A percentile compares a stretch with the other conserved stretches of the same genome.
Evolutionary conservation across 345 rosid species (phyloP).

Genomic region (Pistacia integerrima): DNA sequence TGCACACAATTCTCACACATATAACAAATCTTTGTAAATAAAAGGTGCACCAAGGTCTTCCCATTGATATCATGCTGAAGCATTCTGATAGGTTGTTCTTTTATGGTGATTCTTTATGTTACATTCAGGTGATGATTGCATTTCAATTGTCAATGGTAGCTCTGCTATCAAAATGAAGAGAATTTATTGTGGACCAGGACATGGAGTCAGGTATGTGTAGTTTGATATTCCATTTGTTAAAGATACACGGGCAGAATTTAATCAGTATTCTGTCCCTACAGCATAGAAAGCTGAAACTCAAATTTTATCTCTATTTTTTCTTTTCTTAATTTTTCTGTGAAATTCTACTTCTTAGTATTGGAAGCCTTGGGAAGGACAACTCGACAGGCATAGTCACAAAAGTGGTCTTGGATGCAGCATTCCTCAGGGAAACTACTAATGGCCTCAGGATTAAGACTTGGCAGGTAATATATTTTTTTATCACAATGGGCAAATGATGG

Average conservation of each 20-base stretch:
- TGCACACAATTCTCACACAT: neutral
- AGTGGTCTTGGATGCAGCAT: constrained; percentile 88
- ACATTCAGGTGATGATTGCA: constrained; percentile 85
- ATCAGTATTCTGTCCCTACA: neutral
- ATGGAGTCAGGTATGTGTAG: constrained; percentile 77
- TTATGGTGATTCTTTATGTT: constrained; percentile 20
- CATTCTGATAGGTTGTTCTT: constrained; percentile 8
- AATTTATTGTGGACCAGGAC: constrained; percentile 93
- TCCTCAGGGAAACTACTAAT: constrained; percentile 70
- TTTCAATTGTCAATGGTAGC: constrained; percentile 88
- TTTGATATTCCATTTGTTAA: neutral
- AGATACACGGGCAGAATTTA: neutral
- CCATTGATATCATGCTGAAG: neutral
- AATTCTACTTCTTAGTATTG: constrained; percentile 53
- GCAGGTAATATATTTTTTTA: constrained; percentile 61
- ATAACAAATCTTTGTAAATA: neutral
- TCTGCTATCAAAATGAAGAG: constrained; percentile 81
- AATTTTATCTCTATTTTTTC: neutral
- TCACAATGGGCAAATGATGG: neutral
- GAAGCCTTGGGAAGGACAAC: constrained; percentile 92
- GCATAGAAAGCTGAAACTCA: neutral
- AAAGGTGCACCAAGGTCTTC: neutral
- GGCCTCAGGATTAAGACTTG: constrained; percentile 97
- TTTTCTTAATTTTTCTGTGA: constrained; percentile 6
- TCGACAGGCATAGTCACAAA: constrained; percentile 72